These are phyloP conservation scores for Teratosphaeria destructans DNA, from an alignment of 2,329 filamentous ascomycete species.

Conservation along the genomic window DNA sequence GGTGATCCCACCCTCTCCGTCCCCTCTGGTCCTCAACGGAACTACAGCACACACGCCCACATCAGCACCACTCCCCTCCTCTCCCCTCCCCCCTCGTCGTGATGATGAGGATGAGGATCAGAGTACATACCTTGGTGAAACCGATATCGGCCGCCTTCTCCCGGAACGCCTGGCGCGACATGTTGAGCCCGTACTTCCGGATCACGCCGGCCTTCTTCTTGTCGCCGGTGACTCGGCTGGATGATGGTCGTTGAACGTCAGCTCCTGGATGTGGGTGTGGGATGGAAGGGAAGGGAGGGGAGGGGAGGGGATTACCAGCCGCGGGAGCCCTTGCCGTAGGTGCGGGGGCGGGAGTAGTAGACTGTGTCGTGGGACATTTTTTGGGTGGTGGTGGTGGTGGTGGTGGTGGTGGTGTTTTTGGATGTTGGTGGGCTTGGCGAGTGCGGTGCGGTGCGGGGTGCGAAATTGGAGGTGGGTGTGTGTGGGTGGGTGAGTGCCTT, in stretches of 20 bases:
- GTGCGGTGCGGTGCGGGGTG: too few species aligned
- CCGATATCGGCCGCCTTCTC: slow-evolving; percentile 21
- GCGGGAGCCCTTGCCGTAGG: slow-evolving; percentile 18
- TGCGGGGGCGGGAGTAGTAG: slow-evolving; percentile 18
- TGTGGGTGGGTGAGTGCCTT: too few species aligned
- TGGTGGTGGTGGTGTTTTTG: too few species aligned
- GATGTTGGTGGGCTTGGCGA: too few species aligned
- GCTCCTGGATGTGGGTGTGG: too few species aligned
- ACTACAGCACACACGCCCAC: too few species aligned
- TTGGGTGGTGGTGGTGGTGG: too few species aligned
- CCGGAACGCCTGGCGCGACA: slow-evolving; percentile 18
- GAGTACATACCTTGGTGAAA: slow-evolving; percentile 13
- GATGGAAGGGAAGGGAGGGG: background rate
- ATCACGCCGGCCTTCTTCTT: slow-evolving; percentile 19
- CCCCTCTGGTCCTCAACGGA: too few species aligned
- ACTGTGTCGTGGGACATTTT: slow-evolving; percentile 20
- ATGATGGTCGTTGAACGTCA: background rate
- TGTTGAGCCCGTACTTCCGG: slow-evolving; percentile 20
- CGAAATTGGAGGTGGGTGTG: too few species aligned
- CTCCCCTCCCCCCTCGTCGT: too few species aligned
- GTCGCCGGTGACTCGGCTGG: slow-evolving; percentile 18
- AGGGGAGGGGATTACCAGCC: slow-evolving; percentile 11
- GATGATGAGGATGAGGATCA: background rate
- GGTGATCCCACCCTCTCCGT: too few species aligned
- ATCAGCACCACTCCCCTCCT: too few species aligned